These are phyloP conservation scores for Lactifluus volemus DNA, from an alignment of 768 basidiomycete species.

Conservation along the genomic window DNA sequence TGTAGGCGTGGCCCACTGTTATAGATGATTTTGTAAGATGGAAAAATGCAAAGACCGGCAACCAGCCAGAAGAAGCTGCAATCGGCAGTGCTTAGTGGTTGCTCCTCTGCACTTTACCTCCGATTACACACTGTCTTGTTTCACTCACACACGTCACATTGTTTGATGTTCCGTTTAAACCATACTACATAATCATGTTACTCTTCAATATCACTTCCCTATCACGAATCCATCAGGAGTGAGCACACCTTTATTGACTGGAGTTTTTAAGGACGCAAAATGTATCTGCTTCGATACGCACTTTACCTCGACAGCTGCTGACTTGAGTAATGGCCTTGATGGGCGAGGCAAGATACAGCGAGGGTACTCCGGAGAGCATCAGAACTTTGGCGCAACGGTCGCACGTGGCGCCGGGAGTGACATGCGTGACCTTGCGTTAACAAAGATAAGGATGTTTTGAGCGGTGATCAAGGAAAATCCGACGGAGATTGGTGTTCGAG, in stretches of 20 bases:
- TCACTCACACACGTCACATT: constrained; percentile 3
- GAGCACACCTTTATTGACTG: neutral
- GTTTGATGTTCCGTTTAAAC: neutral
- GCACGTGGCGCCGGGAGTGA: too few relatives aligned
- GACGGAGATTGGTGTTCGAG: too few relatives aligned
- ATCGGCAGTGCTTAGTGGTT: neutral
- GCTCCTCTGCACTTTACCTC: neutral
- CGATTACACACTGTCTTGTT: neutral
- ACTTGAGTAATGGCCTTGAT: neutral
- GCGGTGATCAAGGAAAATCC: too few relatives aligned
- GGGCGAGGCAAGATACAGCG: neutral
- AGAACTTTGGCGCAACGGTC: too few relatives aligned
- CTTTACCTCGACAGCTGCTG: neutral
- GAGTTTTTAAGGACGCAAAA: neutral
- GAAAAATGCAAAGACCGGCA: constrained; percentile 36
- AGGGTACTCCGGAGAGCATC: too few relatives aligned
- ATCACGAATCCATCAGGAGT: too few relatives aligned
- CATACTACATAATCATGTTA: neutral
- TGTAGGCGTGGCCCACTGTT: constrained; percentile 74
- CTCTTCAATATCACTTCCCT: neutral
- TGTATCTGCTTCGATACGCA: neutral
- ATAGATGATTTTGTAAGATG: constrained; percentile 71
- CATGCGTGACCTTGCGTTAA: too few relatives aligned
- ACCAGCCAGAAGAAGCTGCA: neutral
- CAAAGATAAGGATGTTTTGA: too few relatives aligned